phyloP scores from a whole-genome alignment of 805 yeast species.

The Sungouiella blattae region DNA sequence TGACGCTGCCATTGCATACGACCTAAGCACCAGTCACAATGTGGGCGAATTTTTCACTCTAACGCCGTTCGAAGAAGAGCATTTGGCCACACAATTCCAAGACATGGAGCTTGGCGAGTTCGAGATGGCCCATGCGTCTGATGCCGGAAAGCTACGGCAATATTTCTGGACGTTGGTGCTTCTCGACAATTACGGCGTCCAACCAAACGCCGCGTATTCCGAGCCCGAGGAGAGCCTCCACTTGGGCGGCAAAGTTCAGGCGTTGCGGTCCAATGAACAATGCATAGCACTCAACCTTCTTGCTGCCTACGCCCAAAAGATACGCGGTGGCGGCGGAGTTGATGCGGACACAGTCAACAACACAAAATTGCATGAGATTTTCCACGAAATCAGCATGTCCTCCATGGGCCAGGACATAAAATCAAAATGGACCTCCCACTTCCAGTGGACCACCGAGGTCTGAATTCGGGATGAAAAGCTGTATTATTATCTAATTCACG shows the following conservation, averaged over 20 bases:
- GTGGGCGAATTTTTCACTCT: slow-evolving; percentile 8
- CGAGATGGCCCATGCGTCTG: not conserved
- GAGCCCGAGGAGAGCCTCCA: not conserved
- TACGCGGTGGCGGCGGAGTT: not conserved
- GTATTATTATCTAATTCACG: too few relatives aligned
- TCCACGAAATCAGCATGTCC: slow-evolving; percentile 8
- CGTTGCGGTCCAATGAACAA: slow-evolving; percentile 9
- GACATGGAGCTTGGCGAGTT: slow-evolving; percentile 21
- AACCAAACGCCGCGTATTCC: not conserved
- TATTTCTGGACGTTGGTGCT: not conserved
- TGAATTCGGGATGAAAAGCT: too few relatives aligned
- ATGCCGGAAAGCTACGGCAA: not conserved
- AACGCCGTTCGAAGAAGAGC: slow-evolving; percentile 23
- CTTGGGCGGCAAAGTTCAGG: not conserved
- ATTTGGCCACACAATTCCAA: slow-evolving; percentile 18
- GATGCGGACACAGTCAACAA: too few relatives aligned
- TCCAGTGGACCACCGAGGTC: slow-evolving; percentile 10
- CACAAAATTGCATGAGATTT: slow-evolving; percentile 4
- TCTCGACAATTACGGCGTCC: not conserved
- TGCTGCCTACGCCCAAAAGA: slow-evolving; percentile 1
- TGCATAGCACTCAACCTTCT: slow-evolving; percentile 12
- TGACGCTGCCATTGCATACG: not conserved
- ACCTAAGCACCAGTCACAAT: not conserved
- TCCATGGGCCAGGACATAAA: slow-evolving; percentile 8
- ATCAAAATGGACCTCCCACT: slow-evolving; percentile 9